phyloP scores from a whole-genome alignment of 805 yeast genomes.

The Nematodospora valgi region DNA sequence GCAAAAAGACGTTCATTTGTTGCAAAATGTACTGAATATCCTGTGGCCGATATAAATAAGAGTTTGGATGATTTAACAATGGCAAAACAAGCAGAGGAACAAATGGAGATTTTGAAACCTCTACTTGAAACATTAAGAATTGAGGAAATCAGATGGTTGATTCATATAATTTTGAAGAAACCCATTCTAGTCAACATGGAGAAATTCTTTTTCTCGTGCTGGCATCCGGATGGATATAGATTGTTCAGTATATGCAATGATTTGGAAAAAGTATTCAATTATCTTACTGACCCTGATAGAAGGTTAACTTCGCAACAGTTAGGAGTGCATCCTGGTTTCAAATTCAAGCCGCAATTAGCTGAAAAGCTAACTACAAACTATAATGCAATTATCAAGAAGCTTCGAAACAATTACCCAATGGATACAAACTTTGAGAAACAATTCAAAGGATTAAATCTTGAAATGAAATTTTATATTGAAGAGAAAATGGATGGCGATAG shows the following conservation, averaged over 20 bases:
- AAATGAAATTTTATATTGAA: conserved; percentile 59
- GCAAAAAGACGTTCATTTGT: conserved; percentile 52
- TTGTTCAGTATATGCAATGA: conserved; percentile 65
- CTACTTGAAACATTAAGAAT: conserved; percentile 53
- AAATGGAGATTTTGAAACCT: conserved; percentile 43
- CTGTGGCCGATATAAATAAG: conserved; percentile 29
- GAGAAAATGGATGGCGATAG: conserved; percentile 96
- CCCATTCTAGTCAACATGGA: conserved; percentile 64
- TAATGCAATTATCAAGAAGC: conserved; percentile 44
- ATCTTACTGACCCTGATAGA: conserved; percentile 46
- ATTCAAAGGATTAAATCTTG: conserved; percentile 13
- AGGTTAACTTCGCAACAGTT: conserved; percentile 42
- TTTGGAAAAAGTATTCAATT: conserved; percentile 55
- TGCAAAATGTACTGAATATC: conserved; percentile 10
- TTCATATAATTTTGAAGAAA: conserved; percentile 61
- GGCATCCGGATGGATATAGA: conserved; percentile 78
- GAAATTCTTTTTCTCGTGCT: conserved; percentile 49
- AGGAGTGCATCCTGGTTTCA: conserved; percentile 42
- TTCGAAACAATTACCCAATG: conserved; percentile 32
- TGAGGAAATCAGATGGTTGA: conserved; percentile 63
- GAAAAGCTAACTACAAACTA: conserved; percentile 47
- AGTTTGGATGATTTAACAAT: conserved; percentile 25
- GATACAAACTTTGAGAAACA: conserved; percentile 15
- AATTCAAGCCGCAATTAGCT: conserved; percentile 78
- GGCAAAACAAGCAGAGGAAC: conserved; percentile 28